phyloP scores from a whole-genome alignment of 2,329 filamentous ascomycete genomes.

The Neobulgaria alba region DNA sequence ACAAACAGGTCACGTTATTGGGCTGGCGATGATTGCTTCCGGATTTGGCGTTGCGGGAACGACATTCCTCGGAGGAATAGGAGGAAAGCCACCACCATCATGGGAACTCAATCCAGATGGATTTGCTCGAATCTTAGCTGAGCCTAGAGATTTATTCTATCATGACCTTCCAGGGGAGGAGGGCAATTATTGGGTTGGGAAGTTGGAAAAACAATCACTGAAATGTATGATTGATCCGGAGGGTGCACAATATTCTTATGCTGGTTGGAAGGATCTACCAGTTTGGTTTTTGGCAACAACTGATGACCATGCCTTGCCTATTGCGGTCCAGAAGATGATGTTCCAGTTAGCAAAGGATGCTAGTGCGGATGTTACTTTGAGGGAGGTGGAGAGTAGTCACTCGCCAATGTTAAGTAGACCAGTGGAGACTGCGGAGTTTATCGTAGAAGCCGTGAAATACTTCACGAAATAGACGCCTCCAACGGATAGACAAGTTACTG shows the following conservation, averaged over 20 bases:
- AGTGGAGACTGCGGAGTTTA: no score
- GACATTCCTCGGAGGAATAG: constrained; percentile 31
- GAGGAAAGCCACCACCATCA: constrained; percentile 30
- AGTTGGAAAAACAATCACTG: constrained; percentile 32
- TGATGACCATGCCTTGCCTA: constrained; percentile 32
- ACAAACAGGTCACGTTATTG: constrained; percentile 33
- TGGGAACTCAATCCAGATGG: constrained; percentile 32
- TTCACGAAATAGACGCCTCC: no score
- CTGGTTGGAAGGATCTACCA: constrained; percentile 25
- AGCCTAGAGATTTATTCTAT: constrained; percentile 34
- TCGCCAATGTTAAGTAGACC: constrained; percentile 36
- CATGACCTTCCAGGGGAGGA: constrained; percentile 36
- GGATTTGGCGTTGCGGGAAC: constrained; percentile 31
- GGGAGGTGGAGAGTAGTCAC: constrained; percentile 34
- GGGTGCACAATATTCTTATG: constrained; percentile 28
- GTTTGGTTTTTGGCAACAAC: constrained; percentile 32
- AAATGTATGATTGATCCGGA: constrained; percentile 35
- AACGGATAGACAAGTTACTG: no score
- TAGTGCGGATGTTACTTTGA: constrained; percentile 27
- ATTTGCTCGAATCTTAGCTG: constrained; percentile 29
- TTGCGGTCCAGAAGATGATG: constrained; percentile 29
- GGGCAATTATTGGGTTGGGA: constrained; percentile 31
- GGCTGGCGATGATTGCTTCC: constrained; percentile 32
- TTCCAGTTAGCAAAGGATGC: constrained; percentile 31
- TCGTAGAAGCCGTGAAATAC: no score